Evolutionary conservation across 257 asterid genomes (phyloP), one percentile per base, ranked within the genome.

Genomic region (Nicotiana undulata): DNA sequence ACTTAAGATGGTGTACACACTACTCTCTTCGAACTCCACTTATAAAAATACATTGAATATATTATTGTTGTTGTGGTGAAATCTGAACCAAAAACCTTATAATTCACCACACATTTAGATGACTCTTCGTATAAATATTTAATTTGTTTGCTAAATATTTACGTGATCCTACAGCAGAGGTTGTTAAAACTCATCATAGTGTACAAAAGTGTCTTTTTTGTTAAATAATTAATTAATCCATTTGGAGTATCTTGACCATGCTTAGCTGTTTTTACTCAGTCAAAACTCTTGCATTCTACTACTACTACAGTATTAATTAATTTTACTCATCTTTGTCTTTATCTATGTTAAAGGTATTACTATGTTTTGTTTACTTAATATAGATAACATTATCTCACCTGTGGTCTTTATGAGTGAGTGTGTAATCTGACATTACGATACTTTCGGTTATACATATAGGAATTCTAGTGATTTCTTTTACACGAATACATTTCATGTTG

Each of bases 181-280:
- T 15, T 5, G 56, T 51, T 51, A 51, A 51, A 51, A 51, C 56
- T 51, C 56, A 51, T 51, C 56, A 51, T 51, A 5, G 56, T 51
- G 56, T 15, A 13, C 76, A 68, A 68, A 68, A 68, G 56, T 68
- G 40, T 20, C 13, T 37, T n/a, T 68, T 59, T 37, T 37, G 7
- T 17, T 66, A 68, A 68, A 40, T 11, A n/a, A 67, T 49, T 11
- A n/a, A 67, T 49, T 51, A 12, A 12, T 72, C 4, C 16, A 72
- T 72, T 6, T 70, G 5, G 78, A 46, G 37, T 31, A 40, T 74
- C 78, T 74, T 74, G 78, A 74, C 61, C 61, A 49, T 74, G 78
- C 61, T 74, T 74, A 74, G 40, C 61, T 74, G 78, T 74, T 49
- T 22, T 72, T 72, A 40, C 60, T 49, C 78, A 49, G 78, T 74